These are phyloP conservation scores for Crithidia thermophila DNA, from an alignment of 208 protist species.

Conservation along the genomic window DNA sequence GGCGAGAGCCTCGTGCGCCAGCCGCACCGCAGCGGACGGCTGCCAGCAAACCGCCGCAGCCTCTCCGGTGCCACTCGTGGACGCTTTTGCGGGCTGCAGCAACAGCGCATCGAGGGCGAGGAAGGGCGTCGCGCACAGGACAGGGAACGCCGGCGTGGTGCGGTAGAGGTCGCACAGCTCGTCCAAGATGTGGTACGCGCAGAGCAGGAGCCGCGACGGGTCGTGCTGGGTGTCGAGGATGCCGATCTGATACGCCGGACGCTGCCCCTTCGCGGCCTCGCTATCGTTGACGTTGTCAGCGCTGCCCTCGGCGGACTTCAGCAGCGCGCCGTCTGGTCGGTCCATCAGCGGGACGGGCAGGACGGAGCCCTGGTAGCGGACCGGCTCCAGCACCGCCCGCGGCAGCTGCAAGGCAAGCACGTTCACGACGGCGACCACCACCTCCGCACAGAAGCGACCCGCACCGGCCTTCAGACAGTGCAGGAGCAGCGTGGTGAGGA, in stretches of 20 bases:
- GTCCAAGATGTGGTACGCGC: conserved; percentile 67
- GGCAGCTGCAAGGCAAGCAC: conserved; percentile 78
- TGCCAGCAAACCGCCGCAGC: conserved; percentile 22
- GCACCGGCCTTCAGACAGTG: conserved; percentile 32
- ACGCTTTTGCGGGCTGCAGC: background rate
- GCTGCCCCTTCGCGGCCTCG: background rate
- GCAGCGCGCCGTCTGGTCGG: conserved; percentile 41
- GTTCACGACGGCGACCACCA: conserved; percentile 66
- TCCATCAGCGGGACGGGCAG: conserved; percentile 71
- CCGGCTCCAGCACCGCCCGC: conserved; percentile 47
- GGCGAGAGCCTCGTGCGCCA: conserved; percentile 52
- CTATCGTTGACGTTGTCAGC: background rate
- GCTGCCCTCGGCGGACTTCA: conserved; percentile 19
- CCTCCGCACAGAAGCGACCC: conserved; percentile 68
- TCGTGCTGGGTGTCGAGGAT: conserved; percentile 39
- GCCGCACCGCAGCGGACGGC: conserved; percentile 38
- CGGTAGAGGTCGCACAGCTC: conserved; percentile 51
- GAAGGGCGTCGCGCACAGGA: conserved; percentile 56
- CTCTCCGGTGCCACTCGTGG: background rate
- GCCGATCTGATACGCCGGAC: conserved; percentile 30
- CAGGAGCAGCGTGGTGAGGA: conserved; percentile 50
- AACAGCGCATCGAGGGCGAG: conserved; percentile 45
- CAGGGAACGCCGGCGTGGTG: conserved; percentile 53
- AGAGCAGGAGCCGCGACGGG: conserved; percentile 44
- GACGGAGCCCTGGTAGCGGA: conserved; percentile 54